phyloP scores from a whole-genome alignment of 768 basidiomycete genomes.

The Steccherinum ochraceum region DNA sequence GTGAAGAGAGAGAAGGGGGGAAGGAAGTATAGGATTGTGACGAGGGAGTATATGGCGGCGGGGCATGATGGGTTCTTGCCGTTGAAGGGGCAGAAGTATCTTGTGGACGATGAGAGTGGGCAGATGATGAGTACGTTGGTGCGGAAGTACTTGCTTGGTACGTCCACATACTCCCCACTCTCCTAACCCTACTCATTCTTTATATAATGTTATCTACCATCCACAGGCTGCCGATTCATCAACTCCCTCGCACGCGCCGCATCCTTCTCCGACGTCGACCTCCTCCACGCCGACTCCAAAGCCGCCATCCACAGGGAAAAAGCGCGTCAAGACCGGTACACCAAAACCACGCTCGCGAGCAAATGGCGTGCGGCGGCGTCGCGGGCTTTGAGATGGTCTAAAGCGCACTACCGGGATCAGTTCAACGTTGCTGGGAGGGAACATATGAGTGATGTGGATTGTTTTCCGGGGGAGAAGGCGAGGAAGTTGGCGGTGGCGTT shows the following conservation, averaged over 20 bases:
- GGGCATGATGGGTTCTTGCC: constrained; percentile 80
- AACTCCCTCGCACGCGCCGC: constrained; percentile 49
- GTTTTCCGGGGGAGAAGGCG: constrained; percentile 48
- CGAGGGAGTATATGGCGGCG: constrained; percentile 79
- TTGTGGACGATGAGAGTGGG: constrained; percentile 82
- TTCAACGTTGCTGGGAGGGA: constrained; percentile 57
- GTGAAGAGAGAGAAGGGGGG: constrained; percentile 47
- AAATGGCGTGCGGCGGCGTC: constrained; percentile 42
- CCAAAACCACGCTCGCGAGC: constrained; percentile 7
- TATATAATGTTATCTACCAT: neutral
- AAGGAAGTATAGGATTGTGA: constrained; percentile 71
- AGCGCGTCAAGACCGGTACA: constrained; percentile 28
- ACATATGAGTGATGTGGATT: constrained; percentile 76
- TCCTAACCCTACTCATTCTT: no score
- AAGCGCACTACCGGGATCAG: constrained; percentile 49
- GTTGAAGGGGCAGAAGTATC: constrained; percentile 56
- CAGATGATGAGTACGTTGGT: constrained; percentile 74
- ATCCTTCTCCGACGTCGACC: constrained; percentile 20
- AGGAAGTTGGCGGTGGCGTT: constrained; percentile 7
- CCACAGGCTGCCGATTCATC: constrained; percentile 66
- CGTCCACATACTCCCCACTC: no score
- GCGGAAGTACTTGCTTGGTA: constrained; percentile 80
- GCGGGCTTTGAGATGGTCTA: constrained; percentile 38
- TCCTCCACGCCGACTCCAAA: constrained; percentile 39
- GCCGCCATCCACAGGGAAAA: constrained; percentile 43